Evolutionary conservation across 371 early-diverging fungal genomes (phyloP), one percentile per base, ranked within the genome.

Genomic region (Mucor piriformis): DNA sequence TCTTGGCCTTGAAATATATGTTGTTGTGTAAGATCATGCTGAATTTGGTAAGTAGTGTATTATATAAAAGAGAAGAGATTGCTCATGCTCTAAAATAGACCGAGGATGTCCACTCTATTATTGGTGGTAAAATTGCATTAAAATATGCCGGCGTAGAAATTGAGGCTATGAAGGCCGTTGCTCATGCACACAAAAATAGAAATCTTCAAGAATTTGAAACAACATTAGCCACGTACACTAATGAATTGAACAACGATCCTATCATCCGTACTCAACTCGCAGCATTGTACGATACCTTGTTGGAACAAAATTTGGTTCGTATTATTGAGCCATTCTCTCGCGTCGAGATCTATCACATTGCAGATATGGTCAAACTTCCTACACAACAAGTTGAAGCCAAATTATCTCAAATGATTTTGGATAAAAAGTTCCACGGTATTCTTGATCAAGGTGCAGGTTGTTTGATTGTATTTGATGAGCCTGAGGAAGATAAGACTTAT

Each of bases 271-370:
- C 82, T 47, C 98, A 98, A 63, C 81, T 98, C 51, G 88, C 89
- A 12, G 88, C 92, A 10, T 83, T 98, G 37, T 97, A 98, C 71
- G 98, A 99, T 72, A 96, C 91, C n/a, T 81, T 99, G 33, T 77
- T 98, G 63, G 97, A 97, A 69, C 96, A 97, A 70, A 98, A 99
- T 74, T 78, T 99, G 67, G 81, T 93, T n/a, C 93, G 97, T 40
- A 88, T 99, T 62, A 98, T 99, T 69, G 99, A 99, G 75, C 99
- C 99, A 11, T 99, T 92, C 74, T 96, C 97, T 48, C 84, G 95
- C 21, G 98, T 99, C 20, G 97, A 97, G 77, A 96, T 99, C 65
- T 72, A 88, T 15, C 95, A 98, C 73, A 91, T 99, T 61, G 97
- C 98, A 12, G 81, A 92, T 42, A 83, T 95, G 57, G 92, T 99